A percentile compares a stretch with the other conserved stretches of the same genome.
These are phyloP conservation scores for Aspergillus oerlinghausenensis DNA, from an alignment of 2,329 filamentous ascomycete genomes.

Conservation along the genomic window DNA sequence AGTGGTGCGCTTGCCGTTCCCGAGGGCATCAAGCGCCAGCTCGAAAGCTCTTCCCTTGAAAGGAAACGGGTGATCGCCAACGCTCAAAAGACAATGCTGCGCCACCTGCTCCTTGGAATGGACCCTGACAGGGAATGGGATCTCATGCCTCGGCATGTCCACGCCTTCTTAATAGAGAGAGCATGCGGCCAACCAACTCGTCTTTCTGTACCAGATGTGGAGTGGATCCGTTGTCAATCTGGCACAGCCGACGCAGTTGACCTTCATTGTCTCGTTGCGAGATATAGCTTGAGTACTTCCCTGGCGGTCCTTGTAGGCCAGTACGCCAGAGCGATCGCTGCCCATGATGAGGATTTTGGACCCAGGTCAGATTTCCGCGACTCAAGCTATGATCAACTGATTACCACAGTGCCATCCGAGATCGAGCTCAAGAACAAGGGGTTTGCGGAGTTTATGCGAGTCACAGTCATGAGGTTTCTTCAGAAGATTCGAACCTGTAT, in stretches of 20 bases:
- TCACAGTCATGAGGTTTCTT: slow-evolving; percentile 16
- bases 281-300: not conserved
- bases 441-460: not conserved
- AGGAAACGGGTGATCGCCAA: slow-evolving; percentile 21
- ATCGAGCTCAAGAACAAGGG: not conserved
- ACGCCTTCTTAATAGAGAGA: slow-evolving; percentile 30
- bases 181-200: slow-evolving; percentile 39
- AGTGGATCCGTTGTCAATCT: slow-evolving; percentile 37
- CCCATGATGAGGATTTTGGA: not conserved
- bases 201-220: slow-evolving; percentile 36
- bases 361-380: not conserved
- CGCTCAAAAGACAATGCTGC: slow-evolving; percentile 8
- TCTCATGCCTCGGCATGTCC: slow-evolving; percentile 1
- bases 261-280: not conserved
- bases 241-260: not conserved
- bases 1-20: slow-evolving; percentile 21
- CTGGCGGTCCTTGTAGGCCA: not conserved
- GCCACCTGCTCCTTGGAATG: slow-evolving; percentile 10
- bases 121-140: slow-evolving; percentile 14
- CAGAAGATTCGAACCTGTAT: slow-evolving; percentile 38
- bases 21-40: slow-evolving; percentile 27
- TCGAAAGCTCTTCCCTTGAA: slow-evolving; percentile 24
- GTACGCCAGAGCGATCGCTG: not conserved
- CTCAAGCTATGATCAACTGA: not conserved
- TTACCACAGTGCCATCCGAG: not conserved